phyloP scores from a whole-genome alignment of 331 rosid genomes.

The Ulmus americana region DNA sequence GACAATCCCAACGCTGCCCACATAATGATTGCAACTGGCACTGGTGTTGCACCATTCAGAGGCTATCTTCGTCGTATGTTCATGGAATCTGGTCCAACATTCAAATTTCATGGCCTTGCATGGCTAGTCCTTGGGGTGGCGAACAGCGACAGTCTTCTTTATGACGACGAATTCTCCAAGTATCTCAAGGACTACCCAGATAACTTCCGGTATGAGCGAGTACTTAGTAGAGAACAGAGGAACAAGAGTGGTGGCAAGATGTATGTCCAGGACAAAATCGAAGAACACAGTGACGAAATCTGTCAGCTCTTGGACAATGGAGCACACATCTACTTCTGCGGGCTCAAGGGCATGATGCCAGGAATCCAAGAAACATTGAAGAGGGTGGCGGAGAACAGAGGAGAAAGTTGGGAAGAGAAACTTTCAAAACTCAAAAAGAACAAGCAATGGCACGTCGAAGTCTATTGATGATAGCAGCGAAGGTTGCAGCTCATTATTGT shows the following conservation, averaged over 20 bases:
- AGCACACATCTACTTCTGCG: slow-evolving; percentile 96
- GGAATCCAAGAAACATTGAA: slow-evolving; percentile 93
- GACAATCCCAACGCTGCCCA: slow-evolving; percentile 86
- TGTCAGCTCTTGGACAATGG: slow-evolving; percentile 74
- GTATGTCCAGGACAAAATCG: slow-evolving; percentile 98
- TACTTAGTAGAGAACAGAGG: slow-evolving; percentile 89
- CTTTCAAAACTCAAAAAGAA: slow-evolving; percentile 87
- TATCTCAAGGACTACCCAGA: slow-evolving; percentile 74
- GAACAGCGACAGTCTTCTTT: slow-evolving; percentile 72
- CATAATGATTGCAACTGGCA: slow-evolving; percentile 95
- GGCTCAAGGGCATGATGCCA: slow-evolving; percentile 98
- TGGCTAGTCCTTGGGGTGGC: slow-evolving; percentile 98
- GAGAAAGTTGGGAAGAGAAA: slow-evolving; percentile 87
- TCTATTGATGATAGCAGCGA: slow-evolving; percentile 43
- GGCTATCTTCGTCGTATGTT: slow-evolving; percentile 98
- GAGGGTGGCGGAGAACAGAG: slow-evolving; percentile 77
- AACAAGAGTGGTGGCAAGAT: slow-evolving; percentile 83
- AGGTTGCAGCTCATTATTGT: slow-evolving; percentile 15
- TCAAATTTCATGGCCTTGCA: slow-evolving; percentile 85
- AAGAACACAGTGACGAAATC: slow-evolving; percentile 85
- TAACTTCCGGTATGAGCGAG: slow-evolving; percentile 68
- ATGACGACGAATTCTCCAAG: slow-evolving; percentile 79
- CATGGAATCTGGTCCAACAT: slow-evolving; percentile 74
- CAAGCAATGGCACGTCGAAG: slow-evolving; percentile 99
- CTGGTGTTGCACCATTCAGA: slow-evolving; percentile 85